phyloP scores from a whole-genome alignment of 148 eudicot genomes.

The Silene conica region DNA sequence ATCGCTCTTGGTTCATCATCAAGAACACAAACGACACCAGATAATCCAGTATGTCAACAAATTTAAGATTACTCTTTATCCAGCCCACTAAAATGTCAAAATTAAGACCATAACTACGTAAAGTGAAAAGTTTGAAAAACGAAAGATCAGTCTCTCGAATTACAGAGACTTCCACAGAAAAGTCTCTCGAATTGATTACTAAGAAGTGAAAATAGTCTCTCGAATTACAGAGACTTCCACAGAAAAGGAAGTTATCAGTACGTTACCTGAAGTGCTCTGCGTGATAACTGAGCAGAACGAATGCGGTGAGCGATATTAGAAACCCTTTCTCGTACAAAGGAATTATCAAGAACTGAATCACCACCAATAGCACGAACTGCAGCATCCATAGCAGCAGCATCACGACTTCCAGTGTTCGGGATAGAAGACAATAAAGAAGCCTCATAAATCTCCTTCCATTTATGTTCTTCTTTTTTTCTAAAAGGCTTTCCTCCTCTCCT shows the following conservation, averaged over 20 bases:
- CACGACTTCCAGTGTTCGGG: constrained; percentile 95
- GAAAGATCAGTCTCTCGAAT: background rate
- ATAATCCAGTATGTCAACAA: too few species aligned
- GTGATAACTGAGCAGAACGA: constrained; percentile 81
- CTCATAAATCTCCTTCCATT: constrained; percentile 99
- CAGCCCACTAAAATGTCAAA: too few species aligned
- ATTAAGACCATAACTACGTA: too few species aligned
- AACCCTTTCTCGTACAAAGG: constrained; percentile 95
- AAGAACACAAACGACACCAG: too few species aligned
- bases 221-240: background rate
- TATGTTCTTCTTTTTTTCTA: constrained; percentile 98
- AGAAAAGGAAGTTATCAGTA: background rate
- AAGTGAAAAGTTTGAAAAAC: too few species aligned
- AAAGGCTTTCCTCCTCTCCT: constrained; percentile 90
- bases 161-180: too few species aligned
- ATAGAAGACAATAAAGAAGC: constrained; percentile 94
- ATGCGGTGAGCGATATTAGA: constrained; percentile 84
- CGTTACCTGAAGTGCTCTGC: constrained; percentile 80
- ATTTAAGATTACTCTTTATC: too few species aligned
- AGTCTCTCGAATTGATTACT: background rate
- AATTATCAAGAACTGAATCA: constrained; percentile 94
- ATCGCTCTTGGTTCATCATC: too few species aligned
- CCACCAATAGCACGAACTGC: too few species aligned
- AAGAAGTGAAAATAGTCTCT: background rate
- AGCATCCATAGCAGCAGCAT: constrained; percentile 98